These are phyloP conservation scores for Salvia hispanica DNA, from an alignment of 257 asterid species.

Conservation along the genomic window DNA sequence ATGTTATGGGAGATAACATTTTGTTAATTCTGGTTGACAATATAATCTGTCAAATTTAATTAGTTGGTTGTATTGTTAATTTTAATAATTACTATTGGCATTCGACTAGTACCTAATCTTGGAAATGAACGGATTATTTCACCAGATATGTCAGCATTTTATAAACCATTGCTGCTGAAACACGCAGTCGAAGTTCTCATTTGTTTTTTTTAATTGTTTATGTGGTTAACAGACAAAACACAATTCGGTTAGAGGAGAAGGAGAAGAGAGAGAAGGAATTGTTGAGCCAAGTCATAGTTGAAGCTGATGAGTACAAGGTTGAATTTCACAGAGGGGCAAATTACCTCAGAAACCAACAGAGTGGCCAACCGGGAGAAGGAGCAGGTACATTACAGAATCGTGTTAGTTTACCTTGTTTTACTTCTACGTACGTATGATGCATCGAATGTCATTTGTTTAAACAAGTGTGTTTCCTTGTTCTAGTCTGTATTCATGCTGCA, in stretches of 20 bases:
- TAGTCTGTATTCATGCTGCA: too few relatives aligned
- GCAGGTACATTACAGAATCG: conserved; percentile 37
- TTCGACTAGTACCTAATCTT: conserved; percentile 3
- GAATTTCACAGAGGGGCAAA: conserved; percentile 63
- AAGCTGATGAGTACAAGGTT: conserved; percentile 73
- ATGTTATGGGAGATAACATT: not conserved
- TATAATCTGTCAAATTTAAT: not conserved
- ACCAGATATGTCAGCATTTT: not conserved
- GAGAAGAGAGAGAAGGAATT: conserved; percentile 71
- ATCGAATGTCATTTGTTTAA: not conserved
- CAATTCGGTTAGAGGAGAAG: conserved; percentile 68
- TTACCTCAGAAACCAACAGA: conserved; percentile 50
- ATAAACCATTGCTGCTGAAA: too few relatives aligned
- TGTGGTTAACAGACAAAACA: conserved; percentile 57
- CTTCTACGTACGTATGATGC: too few relatives aligned
- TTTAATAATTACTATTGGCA: not conserved
- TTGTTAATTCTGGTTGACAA: too few relatives aligned
- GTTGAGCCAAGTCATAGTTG: conserved; percentile 57
- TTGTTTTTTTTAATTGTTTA: conserved; percentile 17
- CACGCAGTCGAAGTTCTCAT: not conserved
- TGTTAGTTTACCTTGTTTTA: not conserved
- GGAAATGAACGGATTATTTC: conserved; percentile 2
- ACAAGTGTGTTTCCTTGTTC: too few relatives aligned
- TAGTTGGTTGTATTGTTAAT: conserved; percentile 10
- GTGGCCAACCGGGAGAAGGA: conserved; percentile 65